Conservation (phyloP, 805 yeast species). For the Candida wancherniae region DNA sequence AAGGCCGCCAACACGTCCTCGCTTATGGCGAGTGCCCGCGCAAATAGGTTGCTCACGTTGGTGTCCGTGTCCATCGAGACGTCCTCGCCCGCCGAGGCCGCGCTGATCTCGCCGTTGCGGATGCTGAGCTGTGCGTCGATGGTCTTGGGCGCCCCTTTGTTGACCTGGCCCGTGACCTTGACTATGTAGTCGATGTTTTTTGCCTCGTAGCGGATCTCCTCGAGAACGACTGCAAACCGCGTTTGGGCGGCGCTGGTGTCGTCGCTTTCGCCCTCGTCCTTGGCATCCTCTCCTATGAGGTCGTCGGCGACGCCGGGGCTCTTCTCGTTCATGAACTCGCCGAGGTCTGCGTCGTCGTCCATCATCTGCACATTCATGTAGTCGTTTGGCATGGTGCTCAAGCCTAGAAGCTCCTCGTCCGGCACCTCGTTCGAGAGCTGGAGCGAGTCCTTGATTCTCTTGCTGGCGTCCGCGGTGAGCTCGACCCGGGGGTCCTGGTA, state of each 20-base stretch:
- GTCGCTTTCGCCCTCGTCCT: background rate
- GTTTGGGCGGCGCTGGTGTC: background rate
- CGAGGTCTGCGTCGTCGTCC: slow-evolving; percentile 18
- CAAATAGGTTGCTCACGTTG: slow-evolving; percentile 18
- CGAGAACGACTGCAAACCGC: background rate
- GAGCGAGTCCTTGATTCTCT: slow-evolving; percentile 30
- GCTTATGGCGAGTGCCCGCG: slow-evolving; percentile 25
- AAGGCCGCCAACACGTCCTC: slow-evolving; percentile 29
- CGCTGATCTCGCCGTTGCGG: slow-evolving; percentile 25
- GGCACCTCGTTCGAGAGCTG: slow-evolving; percentile 33
- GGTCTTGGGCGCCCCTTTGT: slow-evolving; percentile 4
- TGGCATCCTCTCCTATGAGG: slow-evolving; percentile 8
- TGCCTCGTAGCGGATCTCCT: slow-evolving; percentile 22
- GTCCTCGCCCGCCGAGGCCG: slow-evolving; percentile 2
- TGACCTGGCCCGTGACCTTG: slow-evolving; percentile 16
- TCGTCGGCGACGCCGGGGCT: background rate
- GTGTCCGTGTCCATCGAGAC: slow-evolving; percentile 22
- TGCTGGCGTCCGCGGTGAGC: slow-evolving; percentile 15
- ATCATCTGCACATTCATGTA: slow-evolving; percentile 11
- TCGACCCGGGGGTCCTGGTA: background rate
- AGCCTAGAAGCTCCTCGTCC: slow-evolving; percentile 35
- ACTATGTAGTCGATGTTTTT: slow-evolving; percentile 21
- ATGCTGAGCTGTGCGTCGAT: slow-evolving; percentile 23
- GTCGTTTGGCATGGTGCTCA: slow-evolving; percentile 24
- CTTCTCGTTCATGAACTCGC: slow-evolving; percentile 23